Evolutionary conservation across 371 early-diverging fungal species (phyloP).

Genomic region (Mucor indicus): DNA sequence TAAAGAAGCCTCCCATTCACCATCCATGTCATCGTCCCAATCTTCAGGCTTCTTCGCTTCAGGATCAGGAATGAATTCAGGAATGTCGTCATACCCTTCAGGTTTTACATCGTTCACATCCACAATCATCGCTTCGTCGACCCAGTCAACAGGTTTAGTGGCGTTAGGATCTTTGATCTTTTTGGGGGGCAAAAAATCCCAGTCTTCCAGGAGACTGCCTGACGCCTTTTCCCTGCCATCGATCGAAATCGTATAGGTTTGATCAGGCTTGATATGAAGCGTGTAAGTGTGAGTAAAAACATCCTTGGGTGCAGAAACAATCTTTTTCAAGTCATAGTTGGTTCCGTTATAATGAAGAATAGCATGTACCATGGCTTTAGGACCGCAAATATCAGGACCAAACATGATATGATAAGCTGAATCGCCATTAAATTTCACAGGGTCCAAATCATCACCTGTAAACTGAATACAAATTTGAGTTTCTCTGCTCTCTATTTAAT

Average conservation of each 20-base stretch:
- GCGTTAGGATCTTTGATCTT: conserved; percentile 90
- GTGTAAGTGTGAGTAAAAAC: conserved; percentile 86
- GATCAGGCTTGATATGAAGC: conserved; percentile 84
- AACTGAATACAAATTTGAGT: too few species aligned
- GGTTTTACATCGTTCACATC: conserved; percentile 89
- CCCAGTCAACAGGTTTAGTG: conserved; percentile 93
- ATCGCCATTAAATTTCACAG: conserved; percentile 80
- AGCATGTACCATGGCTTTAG: conserved; percentile 90
- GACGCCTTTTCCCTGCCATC: conserved; percentile 69
- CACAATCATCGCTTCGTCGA: conserved; percentile 82
- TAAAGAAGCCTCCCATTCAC: conserved; percentile 88
- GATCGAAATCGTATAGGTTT: conserved; percentile 82
- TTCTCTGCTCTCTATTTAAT: background rate
- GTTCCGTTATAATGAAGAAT: conserved; percentile 92
- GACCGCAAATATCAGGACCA: conserved; percentile 94
- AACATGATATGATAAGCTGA: conserved; percentile 94
- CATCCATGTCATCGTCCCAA: conserved; percentile 87
- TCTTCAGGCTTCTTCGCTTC: conserved; percentile 87
- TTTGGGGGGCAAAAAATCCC: conserved; percentile 88
- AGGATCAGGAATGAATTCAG: conserved; percentile 80
- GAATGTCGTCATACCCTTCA: conserved; percentile 82
- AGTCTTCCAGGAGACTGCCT: conserved; percentile 82
- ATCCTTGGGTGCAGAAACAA: conserved; percentile 71
- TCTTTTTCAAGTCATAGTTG: conserved; percentile 76
- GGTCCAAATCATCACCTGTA: conserved; percentile 56